These are phyloP conservation scores for Nematocida homosporus DNA, from an alignment of 371 early-diverging fungal genomes.

Conservation along the genomic window DNA sequence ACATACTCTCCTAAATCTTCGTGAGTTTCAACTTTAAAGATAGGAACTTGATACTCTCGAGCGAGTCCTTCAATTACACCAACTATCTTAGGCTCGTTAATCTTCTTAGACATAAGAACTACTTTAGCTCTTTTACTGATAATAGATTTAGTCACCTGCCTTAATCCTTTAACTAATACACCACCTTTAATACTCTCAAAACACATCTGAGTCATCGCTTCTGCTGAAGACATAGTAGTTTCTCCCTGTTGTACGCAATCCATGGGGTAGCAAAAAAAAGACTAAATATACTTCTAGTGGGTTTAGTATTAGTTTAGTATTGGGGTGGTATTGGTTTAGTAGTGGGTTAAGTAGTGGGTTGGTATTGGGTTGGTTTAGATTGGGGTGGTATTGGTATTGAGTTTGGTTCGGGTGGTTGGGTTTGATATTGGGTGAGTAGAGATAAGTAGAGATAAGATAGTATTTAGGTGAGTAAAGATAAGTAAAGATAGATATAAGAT, in stretches of 20 bases:
- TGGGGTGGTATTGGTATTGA: too few species aligned
- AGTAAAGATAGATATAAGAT: background rate
- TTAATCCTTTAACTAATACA: slow-evolving; percentile 36
- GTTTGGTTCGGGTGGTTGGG: background rate
- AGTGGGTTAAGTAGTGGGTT: too few species aligned
- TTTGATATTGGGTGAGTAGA: background rate
- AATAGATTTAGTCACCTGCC: slow-evolving; percentile 53
- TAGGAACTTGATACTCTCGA: slow-evolving; percentile 36
- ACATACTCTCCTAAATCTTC: slow-evolving; percentile 31
- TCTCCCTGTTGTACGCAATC: slow-evolving; percentile 45
- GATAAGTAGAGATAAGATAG: background rate
- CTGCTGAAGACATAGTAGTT: background rate
- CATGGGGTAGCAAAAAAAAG: slow-evolving; percentile 34
- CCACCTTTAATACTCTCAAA: slow-evolving; percentile 43
- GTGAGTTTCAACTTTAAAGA: slow-evolving; percentile 21
- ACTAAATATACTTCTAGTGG: background rate
- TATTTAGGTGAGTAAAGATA: background rate
- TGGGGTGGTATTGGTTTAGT: too few species aligned
- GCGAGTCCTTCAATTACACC: slow-evolving; percentile 16
- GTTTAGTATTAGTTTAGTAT: background rate
- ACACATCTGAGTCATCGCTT: slow-evolving; percentile 42
- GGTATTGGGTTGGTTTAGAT: too few species aligned
- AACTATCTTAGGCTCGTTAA: slow-evolving; percentile 25
- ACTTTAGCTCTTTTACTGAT: slow-evolving; percentile 34
- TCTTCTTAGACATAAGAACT: slow-evolving; percentile 26